Evolutionary conservation across 805 yeast species (phyloP).

Genomic region (Torulaspora microellipsoides): DNA sequence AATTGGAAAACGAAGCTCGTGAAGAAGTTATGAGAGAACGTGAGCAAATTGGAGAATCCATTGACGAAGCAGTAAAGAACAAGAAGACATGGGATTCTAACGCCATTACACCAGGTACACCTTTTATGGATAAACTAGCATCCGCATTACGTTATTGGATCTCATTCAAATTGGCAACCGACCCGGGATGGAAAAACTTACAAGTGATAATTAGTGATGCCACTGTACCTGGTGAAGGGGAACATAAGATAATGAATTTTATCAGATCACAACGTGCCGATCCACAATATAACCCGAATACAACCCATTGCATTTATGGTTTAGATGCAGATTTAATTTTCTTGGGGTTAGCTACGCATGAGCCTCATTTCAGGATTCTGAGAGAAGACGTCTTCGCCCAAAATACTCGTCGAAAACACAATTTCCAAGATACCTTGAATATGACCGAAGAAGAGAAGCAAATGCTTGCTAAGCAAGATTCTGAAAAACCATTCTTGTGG

Average conservation of each 20-base stretch:
- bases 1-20: constrained; percentile 66
- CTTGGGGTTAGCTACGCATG: constrained; percentile 94
- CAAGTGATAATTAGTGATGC: constrained; percentile 93
- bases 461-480: constrained; percentile 33
- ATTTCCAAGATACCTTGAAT: constrained; percentile 34
- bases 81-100: constrained; percentile 91
- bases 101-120: constrained; percentile 98
- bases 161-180: constrained; percentile 77
- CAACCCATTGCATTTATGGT: constrained; percentile 95
- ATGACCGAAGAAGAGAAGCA: constrained; percentile 57
- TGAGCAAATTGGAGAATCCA: constrained; percentile 49
- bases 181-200: constrained; percentile 89
- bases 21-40: constrained; percentile 40
- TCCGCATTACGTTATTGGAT: constrained; percentile 84
- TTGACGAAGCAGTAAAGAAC: constrained; percentile 69
- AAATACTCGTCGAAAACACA: constrained; percentile 40
- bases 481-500: constrained; percentile 86
- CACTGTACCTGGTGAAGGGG: constrained; percentile 99
- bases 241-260: constrained; percentile 95
- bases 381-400: constrained; percentile 97
- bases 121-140: constrained; percentile 91
- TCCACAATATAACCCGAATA: constrained; percentile 85
- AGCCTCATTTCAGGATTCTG: constrained; percentile 88
- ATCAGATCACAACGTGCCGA: constrained; percentile 85
- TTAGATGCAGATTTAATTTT: constrained; percentile 96